These are phyloP conservation scores for Quercus tomentella DNA, from an alignment of 331 rosid genomes.

Conservation along the genomic window DNA sequence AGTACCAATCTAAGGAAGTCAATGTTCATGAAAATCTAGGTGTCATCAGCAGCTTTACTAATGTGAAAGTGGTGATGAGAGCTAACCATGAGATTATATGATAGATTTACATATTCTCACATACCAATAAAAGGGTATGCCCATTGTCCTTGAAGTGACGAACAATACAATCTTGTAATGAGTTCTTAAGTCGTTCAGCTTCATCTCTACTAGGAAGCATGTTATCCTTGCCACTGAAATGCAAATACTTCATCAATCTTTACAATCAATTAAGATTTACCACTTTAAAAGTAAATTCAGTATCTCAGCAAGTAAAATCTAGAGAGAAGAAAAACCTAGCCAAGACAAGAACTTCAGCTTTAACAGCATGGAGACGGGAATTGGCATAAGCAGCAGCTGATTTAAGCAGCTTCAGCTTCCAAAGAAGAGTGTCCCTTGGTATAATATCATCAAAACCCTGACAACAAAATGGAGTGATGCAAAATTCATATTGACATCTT, in stretches of 20 bases:
- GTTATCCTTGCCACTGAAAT: slow-evolving; percentile 80
- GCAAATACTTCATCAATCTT: slow-evolving; percentile 24
- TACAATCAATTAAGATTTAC: not conserved
- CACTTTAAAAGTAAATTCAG: slow-evolving; percentile 14
- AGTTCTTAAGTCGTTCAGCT: slow-evolving; percentile 56
- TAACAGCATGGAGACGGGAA: slow-evolving; percentile 94
- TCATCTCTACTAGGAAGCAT: slow-evolving; percentile 88
- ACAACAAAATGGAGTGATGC: slow-evolving; percentile 18
- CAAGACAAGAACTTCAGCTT: slow-evolving; percentile 91
- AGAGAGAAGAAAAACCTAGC: slow-evolving; percentile 62
- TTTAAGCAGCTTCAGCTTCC: slow-evolving; percentile 92
- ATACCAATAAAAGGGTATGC: slow-evolving; percentile 91
- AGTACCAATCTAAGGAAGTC: too few relatives aligned
- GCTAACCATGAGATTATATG: not conserved
- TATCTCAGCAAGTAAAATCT: not conserved
- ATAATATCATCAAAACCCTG: slow-evolving; percentile 69
- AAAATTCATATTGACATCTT: not conserved
- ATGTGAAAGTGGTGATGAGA: not conserved
- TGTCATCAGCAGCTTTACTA: not conserved
- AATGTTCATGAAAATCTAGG: not conserved
- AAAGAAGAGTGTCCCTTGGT: slow-evolving; percentile 77
- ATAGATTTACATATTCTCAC: slow-evolving; percentile 15
- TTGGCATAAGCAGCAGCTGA: slow-evolving; percentile 89
- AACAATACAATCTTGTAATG: slow-evolving; percentile 54
- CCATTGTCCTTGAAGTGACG: slow-evolving; percentile 77